These are phyloP conservation scores for Endocladia muricata DNA, from an alignment of 31 red algal species.

Conservation along the genomic window DNA sequence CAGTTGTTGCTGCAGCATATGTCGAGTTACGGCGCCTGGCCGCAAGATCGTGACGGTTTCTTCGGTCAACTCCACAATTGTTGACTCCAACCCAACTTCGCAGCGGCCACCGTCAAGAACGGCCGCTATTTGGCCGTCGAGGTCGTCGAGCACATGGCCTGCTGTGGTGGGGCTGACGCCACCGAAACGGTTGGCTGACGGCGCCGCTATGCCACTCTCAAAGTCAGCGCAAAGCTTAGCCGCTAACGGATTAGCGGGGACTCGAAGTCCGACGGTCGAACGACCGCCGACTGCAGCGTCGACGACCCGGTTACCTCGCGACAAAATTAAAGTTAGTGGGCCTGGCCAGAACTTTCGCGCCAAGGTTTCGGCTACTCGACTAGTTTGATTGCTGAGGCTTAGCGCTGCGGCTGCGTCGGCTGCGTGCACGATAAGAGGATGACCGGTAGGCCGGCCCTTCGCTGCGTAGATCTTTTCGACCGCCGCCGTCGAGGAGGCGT, in stretches of 20 bases:
- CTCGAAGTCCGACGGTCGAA: neutral
- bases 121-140: neutral
- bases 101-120: conserved; percentile 11
- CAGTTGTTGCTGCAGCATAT: too few species aligned
- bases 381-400: too few species aligned
- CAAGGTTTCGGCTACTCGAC: too few species aligned
- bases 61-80: conserved; percentile 17
- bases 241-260: neutral
- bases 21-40: conserved; percentile 31
- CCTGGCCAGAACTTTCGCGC: conserved; percentile 60
- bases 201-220: conserved; percentile 21
- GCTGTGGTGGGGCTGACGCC: conserved; percentile 9
- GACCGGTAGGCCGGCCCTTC: conserved; percentile 14
- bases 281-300: neutral
- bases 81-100: conserved; percentile 45
- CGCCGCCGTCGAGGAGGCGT: conserved; percentile 8
- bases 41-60: neutral
- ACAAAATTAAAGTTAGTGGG: conserved; percentile 36
- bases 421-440: conserved; percentile 49
- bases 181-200: conserved; percentile 16
- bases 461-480: conserved; percentile 18
- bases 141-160: conserved; percentile 17
- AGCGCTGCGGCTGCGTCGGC: too few species aligned
- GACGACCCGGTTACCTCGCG: neutral
- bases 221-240: neutral